phyloP scores from a whole-genome alignment of 768 basidiomycete species.

The Exsudoporus frostii region DNA sequence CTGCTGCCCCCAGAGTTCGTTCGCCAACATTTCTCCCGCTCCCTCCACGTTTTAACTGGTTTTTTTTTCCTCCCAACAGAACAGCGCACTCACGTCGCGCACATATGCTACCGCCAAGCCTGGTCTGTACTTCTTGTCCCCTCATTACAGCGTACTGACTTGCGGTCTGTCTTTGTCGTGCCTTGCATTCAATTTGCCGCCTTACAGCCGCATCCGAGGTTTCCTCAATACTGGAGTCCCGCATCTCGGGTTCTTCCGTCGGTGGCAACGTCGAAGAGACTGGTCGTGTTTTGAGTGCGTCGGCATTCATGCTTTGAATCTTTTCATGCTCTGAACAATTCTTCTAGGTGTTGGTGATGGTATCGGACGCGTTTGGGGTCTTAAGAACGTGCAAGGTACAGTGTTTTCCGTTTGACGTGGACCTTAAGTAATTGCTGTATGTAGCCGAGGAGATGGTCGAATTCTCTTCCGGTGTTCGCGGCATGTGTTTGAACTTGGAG shows the following conservation, averaged over 20 bases:
- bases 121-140: conserved; percentile 50
- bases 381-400: conserved; percentile 95
- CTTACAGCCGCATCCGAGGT: conserved; percentile 94
- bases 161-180: not conserved
- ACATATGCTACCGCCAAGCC: conserved; percentile 98
- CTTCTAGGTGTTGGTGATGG: conserved; percentile 94
- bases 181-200: conserved; percentile 30
- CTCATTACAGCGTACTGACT: conserved; percentile 5
- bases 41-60: conserved; percentile 1
- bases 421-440: conserved; percentile 7
- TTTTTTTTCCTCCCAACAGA: conserved; percentile 28
- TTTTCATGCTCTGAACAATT: conserved; percentile 5
- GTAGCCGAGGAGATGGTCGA: conserved; percentile 99
- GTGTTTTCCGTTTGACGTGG: conserved; percentile 1
- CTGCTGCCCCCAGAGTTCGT: conserved; percentile 61
- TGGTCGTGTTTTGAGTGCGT: conserved; percentile 95
- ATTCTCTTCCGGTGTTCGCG: conserved; percentile 99
- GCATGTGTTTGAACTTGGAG: conserved; percentile 99
- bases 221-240: conserved; percentile 97
- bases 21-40: conserved; percentile 9
- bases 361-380: conserved; percentile 99
- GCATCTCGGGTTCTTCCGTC: conserved; percentile 89
- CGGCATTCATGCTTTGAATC: not conserved
- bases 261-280: conserved; percentile 98
- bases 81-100: conserved; percentile 55